Evolutionary conservation across 805 yeast species (phyloP).

Genomic region (Torulaspora microellipsoides): DNA sequence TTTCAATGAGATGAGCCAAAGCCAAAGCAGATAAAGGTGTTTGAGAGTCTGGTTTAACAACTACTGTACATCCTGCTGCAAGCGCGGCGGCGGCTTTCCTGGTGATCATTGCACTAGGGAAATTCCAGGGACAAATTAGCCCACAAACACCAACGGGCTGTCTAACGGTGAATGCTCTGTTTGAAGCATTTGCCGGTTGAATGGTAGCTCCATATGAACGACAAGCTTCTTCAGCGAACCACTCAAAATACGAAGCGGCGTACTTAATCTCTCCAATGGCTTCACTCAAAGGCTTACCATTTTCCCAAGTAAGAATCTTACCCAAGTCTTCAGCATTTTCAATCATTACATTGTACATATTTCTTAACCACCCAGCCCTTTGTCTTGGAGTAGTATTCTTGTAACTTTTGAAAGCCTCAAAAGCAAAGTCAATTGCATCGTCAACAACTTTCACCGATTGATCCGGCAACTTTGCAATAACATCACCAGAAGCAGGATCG

Average conservation of each 20-base stretch:
- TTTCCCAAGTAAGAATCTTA: slow-evolving; percentile 53
- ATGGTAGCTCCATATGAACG: slow-evolving; percentile 53
- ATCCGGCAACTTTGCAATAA: slow-evolving; percentile 56
- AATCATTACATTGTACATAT: slow-evolving; percentile 45
- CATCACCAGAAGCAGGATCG: slow-evolving; percentile 70
- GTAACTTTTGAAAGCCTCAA: slow-evolving; percentile 42
- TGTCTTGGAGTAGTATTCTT: slow-evolving; percentile 47
- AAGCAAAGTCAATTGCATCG: slow-evolving; percentile 48
- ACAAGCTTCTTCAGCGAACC: slow-evolving; percentile 74
- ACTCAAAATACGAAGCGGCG: slow-evolving; percentile 74
- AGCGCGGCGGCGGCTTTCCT: slow-evolving; percentile 62
- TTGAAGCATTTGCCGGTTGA: slow-evolving; percentile 48
- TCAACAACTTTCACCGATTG: slow-evolving; percentile 58
- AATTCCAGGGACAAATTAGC: slow-evolving; percentile 62
- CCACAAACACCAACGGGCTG: slow-evolving; percentile 65
- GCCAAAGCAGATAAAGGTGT: slow-evolving; percentile 61
- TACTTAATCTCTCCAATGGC: slow-evolving; percentile 53
- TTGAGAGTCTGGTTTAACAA: slow-evolving; percentile 57
- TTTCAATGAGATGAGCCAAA: slow-evolving; percentile 47
- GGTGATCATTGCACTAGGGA: slow-evolving; percentile 64
- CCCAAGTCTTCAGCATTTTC: slow-evolving; percentile 57
- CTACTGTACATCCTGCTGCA: slow-evolving; percentile 61
- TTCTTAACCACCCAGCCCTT: slow-evolving; percentile 49
- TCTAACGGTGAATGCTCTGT: slow-evolving; percentile 49
- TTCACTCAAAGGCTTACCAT: slow-evolving; percentile 54